Conservation (phyloP, 228 moss, liverwort and hornwort genomes). For the Sphagnum fallax region DNA sequence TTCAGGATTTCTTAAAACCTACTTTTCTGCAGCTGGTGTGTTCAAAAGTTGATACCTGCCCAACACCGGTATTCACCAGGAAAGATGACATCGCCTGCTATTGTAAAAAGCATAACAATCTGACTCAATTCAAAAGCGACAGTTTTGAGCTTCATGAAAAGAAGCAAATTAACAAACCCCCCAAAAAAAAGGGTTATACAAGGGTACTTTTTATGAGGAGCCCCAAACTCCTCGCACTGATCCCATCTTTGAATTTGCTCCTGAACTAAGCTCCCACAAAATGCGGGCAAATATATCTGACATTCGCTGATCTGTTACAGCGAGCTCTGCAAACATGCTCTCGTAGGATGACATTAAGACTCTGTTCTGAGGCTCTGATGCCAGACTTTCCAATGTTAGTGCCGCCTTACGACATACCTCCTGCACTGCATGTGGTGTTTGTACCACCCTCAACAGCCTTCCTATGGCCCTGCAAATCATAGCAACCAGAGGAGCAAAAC, state of each 20-base stretch:
- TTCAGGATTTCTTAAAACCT: no score
- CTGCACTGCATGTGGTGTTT: slow-evolving; percentile 51
- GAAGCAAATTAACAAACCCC: neutral
- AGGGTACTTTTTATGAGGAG: slow-evolving; percentile 24
- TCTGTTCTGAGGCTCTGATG: slow-evolving; percentile 92
- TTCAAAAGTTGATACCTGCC: no score
- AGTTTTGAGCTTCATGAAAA: neutral
- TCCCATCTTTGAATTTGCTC: slow-evolving; percentile 67
- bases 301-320: slow-evolving; percentile 66
- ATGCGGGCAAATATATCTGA: slow-evolving; percentile 93
- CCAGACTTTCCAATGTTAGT: slow-evolving; percentile 79
- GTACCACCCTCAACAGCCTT: slow-evolving; percentile 67
- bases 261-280: slow-evolving; percentile 91
- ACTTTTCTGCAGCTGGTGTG: no score
- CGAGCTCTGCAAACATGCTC: slow-evolving; percentile 72
- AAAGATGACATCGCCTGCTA: no score
- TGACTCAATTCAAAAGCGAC: neutral
- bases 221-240: slow-evolving; percentile 95
- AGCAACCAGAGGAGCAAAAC: neutral
- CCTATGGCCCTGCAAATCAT: slow-evolving; percentile 57
- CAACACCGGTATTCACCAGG: no score
- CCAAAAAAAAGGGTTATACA: neutral
- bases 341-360: slow-evolving; percentile 68
- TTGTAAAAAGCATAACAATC: no score
- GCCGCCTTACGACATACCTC: slow-evolving; percentile 86